Evolutionary conservation across 139 green algal species (phyloP).

Genomic region (Chlamydomonas incerta): DNA sequence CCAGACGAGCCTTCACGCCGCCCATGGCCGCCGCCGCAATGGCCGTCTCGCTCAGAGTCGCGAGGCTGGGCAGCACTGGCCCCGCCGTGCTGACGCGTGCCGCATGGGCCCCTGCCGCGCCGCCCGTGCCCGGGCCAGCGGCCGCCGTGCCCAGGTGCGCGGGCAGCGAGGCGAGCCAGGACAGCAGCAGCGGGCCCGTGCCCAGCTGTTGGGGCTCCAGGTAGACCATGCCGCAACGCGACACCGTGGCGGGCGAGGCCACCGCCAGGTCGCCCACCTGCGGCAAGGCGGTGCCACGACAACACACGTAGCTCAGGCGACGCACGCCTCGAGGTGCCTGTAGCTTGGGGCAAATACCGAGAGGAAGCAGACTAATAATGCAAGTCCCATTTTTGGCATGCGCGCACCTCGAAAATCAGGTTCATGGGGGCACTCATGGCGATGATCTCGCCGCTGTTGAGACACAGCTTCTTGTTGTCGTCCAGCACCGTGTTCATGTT

Average conservation of each 20-base stretch:
- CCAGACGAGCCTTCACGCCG: conserved; percentile 6
- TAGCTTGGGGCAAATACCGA: no score
- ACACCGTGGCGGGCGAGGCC: conserved; percentile 81
- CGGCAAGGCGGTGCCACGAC: no score
- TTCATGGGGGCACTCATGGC: conserved; percentile 63
- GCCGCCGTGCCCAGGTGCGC: neutral
- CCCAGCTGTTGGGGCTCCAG: conserved; percentile 81
- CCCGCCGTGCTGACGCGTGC: neutral
- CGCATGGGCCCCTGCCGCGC: neutral
- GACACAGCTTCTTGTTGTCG: conserved; percentile 92
- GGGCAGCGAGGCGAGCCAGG: conserved; percentile 70
- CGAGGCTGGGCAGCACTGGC: neutral
- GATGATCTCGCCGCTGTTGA: conserved; percentile 77
- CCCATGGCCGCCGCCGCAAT: neutral
- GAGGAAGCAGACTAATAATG: no score
- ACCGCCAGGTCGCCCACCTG: conserved; percentile 77
- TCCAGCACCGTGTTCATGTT: conserved; percentile 78
- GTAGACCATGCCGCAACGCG: conserved; percentile 82
- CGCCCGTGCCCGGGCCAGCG: neutral
- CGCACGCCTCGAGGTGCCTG: no score
- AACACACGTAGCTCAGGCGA: no score
- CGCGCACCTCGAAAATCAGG: conserved; percentile 37
- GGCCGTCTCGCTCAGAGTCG: neutral
- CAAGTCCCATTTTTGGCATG: no score
- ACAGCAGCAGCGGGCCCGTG: conserved; percentile 69